A percentile compares a stretch with the other conserved stretches of the same genome.
phyloP scores from a whole-genome alignment of 495 filamentous ascomycete genomes.

The Aspergillus leporis region DNA sequence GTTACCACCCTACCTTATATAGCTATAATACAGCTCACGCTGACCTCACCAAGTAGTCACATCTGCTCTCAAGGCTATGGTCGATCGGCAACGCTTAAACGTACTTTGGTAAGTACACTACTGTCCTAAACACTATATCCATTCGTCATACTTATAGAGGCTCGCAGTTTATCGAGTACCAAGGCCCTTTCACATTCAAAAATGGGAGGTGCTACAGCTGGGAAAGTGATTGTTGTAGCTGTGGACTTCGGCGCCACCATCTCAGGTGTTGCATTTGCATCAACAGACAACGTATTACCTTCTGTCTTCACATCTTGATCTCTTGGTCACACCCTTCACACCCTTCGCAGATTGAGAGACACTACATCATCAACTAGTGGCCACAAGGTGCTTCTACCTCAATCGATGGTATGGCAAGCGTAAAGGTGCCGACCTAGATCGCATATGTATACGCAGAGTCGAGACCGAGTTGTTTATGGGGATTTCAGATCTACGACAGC shows the following conservation, averaged over 20 bases:
- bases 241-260: constrained; percentile 52
- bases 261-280: constrained; percentile 51
- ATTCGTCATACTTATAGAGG: no score
- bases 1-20: no score
- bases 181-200: no score
- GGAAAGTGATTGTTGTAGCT: constrained; percentile 26
- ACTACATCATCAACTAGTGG: constrained; percentile 26
- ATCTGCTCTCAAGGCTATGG: no score
- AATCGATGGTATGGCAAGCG: constrained; percentile 32
- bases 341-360: constrained; percentile 24
- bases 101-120: no score
- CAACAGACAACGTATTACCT: constrained; percentile 29
- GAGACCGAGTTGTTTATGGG: constrained; percentile 42
- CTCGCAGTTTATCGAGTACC: no score
- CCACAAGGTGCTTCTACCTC: constrained; percentile 20
- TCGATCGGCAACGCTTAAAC: no score
- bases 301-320: neutral
- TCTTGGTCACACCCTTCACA: constrained; percentile 3
- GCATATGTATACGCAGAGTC: constrained; percentile 32
- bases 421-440: constrained; percentile 39
- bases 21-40: no score
- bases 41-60: no score
- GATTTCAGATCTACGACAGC: constrained; percentile 45
- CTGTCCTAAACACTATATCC: no score
- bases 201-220: no score